These are phyloP conservation scores for Ilex paraguariensis DNA, from an alignment of 305 asterid genomes.

Conservation along the genomic window DNA sequence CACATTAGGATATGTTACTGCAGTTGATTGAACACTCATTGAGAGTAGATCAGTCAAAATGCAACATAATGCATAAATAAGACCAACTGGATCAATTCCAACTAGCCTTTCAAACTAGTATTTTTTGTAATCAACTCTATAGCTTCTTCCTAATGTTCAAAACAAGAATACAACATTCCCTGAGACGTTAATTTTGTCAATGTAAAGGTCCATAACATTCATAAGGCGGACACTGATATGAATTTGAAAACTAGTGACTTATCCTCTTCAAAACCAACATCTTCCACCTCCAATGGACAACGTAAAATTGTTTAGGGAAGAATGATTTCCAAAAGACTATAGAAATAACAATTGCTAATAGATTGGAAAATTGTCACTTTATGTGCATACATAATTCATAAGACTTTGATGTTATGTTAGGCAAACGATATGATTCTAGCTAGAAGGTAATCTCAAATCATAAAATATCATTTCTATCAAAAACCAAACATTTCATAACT, in stretches of 20 bases:
- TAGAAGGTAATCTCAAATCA: neutral
- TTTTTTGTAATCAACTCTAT: too few relatives aligned
- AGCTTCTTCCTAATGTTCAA: neutral
- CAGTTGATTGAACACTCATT: neutral
- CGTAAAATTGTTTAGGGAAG: neutral
- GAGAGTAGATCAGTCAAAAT: neutral
- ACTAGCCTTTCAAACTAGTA: too few relatives aligned
- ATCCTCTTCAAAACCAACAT: neutral
- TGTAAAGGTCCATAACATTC: neutral
- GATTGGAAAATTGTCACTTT: neutral
- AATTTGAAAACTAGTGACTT: too few relatives aligned
- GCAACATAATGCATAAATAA: too few relatives aligned
- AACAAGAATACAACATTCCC: neutral
- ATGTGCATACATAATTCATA: neutral
- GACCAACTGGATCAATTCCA: too few relatives aligned
- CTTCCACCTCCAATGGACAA: neutral
- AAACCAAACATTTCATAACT: neutral
- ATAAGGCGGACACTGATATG: neutral
- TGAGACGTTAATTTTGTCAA: neutral
- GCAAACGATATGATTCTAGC: neutral
- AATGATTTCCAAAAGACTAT: too few relatives aligned
- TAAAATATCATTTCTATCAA: too few relatives aligned
- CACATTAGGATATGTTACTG: neutral
- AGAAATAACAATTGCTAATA: neutral
- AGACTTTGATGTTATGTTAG: neutral